Base-by-base conservation (phyloP, 331 rosid genomes). In the Malus hybrid region DNA sequence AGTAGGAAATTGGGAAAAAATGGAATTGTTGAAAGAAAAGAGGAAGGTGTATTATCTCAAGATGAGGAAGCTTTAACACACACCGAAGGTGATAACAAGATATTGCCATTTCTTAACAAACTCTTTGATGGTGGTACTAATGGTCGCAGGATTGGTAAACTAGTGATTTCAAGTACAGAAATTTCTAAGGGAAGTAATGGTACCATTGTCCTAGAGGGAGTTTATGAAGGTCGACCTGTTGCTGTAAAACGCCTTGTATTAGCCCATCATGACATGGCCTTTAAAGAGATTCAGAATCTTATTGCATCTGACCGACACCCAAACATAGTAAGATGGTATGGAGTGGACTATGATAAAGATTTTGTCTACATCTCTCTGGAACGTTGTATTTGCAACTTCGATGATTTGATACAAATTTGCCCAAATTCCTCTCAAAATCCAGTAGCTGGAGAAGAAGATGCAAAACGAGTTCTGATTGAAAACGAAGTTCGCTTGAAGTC, bases 111-210 rank as follows among this genome's bases (percentile, higher is more conserved):
- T 65, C 71, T 66, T 28, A 82, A 73, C 67, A 76, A 80, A 73
- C 76, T 85, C 18, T 69, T 42, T 36, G 86, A 83, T 54, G 76
- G 80, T 75, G 80, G 82, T 81, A 52, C 28, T 20, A 68, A 73
- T 57, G 98, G 92, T 34, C 90, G 92, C 39, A 84, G 77, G 69
- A 79, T 93, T 46, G 96, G 98, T 76, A 93, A 93, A 70, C 76
- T 91, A 28, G 34, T 83, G 11, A 79, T 91, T 65, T 89, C 97
- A 22, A 83, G 82, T 70, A 83, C 57, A 67, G 93, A 91, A 85
- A 93, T 93, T 75, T 96, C 96, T 29, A 91, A 83, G 80, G 98
- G 98, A 74, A 93, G 98, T 79, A 93, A 93, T 68, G 98, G 93
- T 18, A 93, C 98, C 4, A 52, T 93, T 83, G 87, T 93, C 9